These are phyloP conservation scores for Citrus sinensis DNA, from an alignment of 345 rosid species.

Conservation along the genomic window DVS_A1.0 CM039168.1:28846501-28847000, in stretches of 20 bases:
- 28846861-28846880: not conserved
- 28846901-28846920: constrained; percentile 18
- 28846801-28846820: not conserved
- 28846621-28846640: not conserved
- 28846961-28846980: constrained; percentile 9
- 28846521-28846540: not conserved
- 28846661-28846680: not conserved
- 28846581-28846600: not conserved
- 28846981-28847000: not conserved
- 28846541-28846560: not conserved
- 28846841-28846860: constrained; percentile 1
- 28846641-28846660: not conserved
- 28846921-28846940: not conserved
- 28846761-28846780: not conserved
- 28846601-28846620: not conserved
- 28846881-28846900: constrained; percentile 9
- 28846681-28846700: not conserved
- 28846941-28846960: constrained; percentile 7
- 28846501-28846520: not conserved
- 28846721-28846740: too few relatives aligned
- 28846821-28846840: not conserved
- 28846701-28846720: not conserved
- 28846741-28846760: not conserved
- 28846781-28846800: not conserved
- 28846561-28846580: not conserved